Evolutionary conservation across 2,329 filamentous ascomycete genomes (phyloP).

Genomic region (Plenodomus biglobosus): DNA sequence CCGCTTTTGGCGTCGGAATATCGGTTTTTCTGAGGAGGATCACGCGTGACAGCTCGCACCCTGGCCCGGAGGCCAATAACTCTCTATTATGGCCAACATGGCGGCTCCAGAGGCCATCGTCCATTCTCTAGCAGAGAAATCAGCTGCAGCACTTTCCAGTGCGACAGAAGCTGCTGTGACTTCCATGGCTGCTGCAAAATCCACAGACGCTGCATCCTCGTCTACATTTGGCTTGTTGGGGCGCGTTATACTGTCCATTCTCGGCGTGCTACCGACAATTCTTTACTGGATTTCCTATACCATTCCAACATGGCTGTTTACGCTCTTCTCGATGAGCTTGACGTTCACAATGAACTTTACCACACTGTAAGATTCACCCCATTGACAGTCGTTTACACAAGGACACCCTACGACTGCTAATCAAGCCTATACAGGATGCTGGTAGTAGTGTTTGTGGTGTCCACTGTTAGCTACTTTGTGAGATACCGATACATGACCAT

Average conservation of each 20-base stretch:
- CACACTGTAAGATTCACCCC: slow-evolving; percentile 68
- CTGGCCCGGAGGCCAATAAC: slow-evolving; percentile 1
- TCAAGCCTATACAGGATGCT: slow-evolving; percentile 48
- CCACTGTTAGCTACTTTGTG: slow-evolving; percentile 90
- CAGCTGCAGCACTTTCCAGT: slow-evolving; percentile 13
- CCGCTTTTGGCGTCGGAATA: slow-evolving; percentile 8
- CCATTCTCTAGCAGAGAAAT: slow-evolving; percentile 8
- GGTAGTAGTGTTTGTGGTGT: slow-evolving; percentile 73
- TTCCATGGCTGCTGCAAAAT: slow-evolving; percentile 23
- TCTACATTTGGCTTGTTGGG: slow-evolving; percentile 50
- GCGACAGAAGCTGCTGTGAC: slow-evolving; percentile 23
- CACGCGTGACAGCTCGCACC: slow-evolving; percentile 10
- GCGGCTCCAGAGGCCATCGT: slow-evolving; percentile 23
- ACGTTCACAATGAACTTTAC: slow-evolving; percentile 99
- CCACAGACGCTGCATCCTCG: slow-evolving; percentile 22
- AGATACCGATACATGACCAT: slow-evolving; percentile 95
- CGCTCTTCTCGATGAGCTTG: slow-evolving; percentile 84
- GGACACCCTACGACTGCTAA: slow-evolving; percentile 17
- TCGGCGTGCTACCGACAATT: slow-evolving; percentile 58
- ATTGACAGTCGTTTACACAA: neutral
- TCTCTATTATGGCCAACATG: slow-evolving; percentile 24
- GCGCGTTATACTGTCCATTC: slow-evolving; percentile 52
- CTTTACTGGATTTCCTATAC: slow-evolving; percentile 84
- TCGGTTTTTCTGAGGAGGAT: slow-evolving; percentile 2
- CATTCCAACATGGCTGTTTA: slow-evolving; percentile 85